Evolutionary conservation across 768 basidiomycete species (phyloP), one percentile per base, ranked within the genome.

Genomic region (Russula lepida): DNA sequence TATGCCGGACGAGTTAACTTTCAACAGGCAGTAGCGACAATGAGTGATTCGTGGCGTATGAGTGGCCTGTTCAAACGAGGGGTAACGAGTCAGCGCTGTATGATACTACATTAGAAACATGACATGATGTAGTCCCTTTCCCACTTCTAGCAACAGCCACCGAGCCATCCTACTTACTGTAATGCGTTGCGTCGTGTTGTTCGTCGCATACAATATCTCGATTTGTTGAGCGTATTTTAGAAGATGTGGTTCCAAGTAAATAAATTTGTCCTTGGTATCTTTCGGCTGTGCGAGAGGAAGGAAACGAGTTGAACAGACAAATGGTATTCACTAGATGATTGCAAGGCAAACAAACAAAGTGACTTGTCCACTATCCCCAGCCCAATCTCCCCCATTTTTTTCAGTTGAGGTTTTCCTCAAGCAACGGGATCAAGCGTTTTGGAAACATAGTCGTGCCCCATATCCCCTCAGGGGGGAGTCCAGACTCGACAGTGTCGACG

Each of bases 381-480:
- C 19, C 0, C 41, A 19, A 8, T 4, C n/a, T 3, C n/a, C 41
- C 6, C 19, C 4, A 19, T 47, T 47, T 47, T 30, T n/a, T 27
- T 55, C 39, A 63, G 39, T 49, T 39, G 30, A 63, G 62, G 39
- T 63, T 39, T 15, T 63, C 52, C 21, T 63, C 62, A 21, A 63
- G 62, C 30, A 58, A 32, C 46, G 56, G 52, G 25, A 32, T 32
- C 56, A 63, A 54, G 9, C 52, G 48, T 11, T 46, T 48, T 21
- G 62, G 62, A 47, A 63, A 63, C 17, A n/a, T 4, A 5, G 52
- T 37, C 5, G 37, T 21, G n/a, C 25, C 33, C 56, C 62, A 63
- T 15, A 25, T 46, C 1, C 39, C 61, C 41, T 7, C 41, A 43
- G 41, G 41, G 5, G 46, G 25, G 1, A 3, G 2, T 5, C 52